phyloP scores from a whole-genome alignment of 331 rosid species.

The Spiraea crenata region DNA sequence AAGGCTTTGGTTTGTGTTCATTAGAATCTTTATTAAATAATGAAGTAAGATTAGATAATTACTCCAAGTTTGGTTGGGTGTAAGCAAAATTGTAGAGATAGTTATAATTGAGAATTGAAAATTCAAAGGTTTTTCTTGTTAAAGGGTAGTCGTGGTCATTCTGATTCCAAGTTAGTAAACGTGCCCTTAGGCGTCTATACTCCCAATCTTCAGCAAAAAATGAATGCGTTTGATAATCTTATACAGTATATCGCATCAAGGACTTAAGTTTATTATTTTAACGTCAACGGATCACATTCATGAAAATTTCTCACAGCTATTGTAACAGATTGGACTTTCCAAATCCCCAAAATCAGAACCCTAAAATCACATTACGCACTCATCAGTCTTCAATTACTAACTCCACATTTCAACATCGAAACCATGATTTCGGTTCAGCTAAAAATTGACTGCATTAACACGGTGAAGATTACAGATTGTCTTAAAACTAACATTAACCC shows the following conservation, averaged over 20 bases:
- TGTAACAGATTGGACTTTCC: background rate
- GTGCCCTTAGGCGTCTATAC: too few species aligned
- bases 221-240: background rate
- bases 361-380: background rate
- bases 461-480: background rate
- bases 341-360: background rate
- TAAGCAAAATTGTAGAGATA: too few species aligned
- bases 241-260: background rate
- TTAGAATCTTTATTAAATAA: too few species aligned
- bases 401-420: background rate
- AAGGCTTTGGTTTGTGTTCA: too few species aligned
- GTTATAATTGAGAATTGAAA: too few species aligned
- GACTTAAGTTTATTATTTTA: too few species aligned
- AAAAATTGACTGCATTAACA: background rate
- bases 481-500: background rate
- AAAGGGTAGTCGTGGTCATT: too few species aligned
- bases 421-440: background rate
- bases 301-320: background rate
- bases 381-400: background rate
- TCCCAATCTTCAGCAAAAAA: background rate
- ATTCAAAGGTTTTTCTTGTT: too few species aligned
- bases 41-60: too few species aligned
- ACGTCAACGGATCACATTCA: background rate
- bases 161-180: too few species aligned
- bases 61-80: too few species aligned